Percentiles rank a stretch among this genome's conserved stretches.
Evolutionary conservation across 1,139 yeast species (phyloP).

Genomic region (Maudiozyma humilis): DNA sequence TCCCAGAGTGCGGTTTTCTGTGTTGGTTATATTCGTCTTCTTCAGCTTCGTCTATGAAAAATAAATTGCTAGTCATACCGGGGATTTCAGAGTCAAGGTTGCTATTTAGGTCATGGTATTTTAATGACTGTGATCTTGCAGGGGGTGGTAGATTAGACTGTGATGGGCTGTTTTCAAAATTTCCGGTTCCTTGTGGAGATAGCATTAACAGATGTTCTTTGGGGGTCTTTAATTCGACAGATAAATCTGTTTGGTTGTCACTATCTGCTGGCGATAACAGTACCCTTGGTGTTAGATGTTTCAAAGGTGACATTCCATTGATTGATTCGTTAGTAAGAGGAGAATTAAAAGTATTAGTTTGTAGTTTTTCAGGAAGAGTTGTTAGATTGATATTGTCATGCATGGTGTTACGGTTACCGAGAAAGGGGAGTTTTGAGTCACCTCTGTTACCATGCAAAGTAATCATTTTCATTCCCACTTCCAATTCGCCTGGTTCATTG

Average conservation of each 20-base stretch:
- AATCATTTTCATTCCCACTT: neutral
- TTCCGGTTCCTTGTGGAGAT: neutral
- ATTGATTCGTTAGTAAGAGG: neutral
- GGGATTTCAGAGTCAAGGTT: slow-evolving; percentile 29
- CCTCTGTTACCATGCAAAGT: neutral
- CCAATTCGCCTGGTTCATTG: slow-evolving; percentile 1
- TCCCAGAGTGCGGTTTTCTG: neutral
- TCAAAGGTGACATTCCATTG: neutral
- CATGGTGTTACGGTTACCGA: neutral
- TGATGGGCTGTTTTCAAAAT: neutral
- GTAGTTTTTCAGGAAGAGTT: neutral
- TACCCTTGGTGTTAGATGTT: neutral
- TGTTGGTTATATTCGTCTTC: slow-evolving; percentile 27
- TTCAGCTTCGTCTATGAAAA: slow-evolving; percentile 30
- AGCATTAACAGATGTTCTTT: neutral
- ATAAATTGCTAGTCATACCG: slow-evolving; percentile 26
- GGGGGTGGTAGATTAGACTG: slow-evolving; percentile 22
- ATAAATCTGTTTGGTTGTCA: neutral
- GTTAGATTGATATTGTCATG: neutral
- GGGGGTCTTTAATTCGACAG: slow-evolving; percentile 1
- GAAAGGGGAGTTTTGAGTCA: neutral
- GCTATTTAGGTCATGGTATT: slow-evolving; percentile 29
- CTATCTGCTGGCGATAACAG: neutral
- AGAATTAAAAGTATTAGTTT: neutral
- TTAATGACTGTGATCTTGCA: slow-evolving; percentile 24